These are phyloP conservation scores for Plasmodium blacklocki DNA, from an alignment of 169 alveolate species.

Conservation along the genomic window DNA sequence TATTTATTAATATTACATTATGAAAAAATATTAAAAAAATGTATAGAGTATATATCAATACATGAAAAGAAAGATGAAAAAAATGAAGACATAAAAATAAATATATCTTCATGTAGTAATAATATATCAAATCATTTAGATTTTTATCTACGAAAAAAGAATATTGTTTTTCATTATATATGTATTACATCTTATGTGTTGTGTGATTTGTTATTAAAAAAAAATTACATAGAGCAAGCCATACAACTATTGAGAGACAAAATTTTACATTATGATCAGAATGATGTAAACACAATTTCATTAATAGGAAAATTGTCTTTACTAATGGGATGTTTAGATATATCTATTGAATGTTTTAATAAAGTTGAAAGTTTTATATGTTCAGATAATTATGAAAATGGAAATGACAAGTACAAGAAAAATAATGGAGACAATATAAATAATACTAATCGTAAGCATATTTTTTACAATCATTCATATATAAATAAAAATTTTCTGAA, in stretches of 20 bases:
- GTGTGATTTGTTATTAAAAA: conserved; percentile 67
- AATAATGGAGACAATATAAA: not conserved
- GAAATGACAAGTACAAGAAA: not conserved
- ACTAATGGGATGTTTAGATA: conserved; percentile 48
- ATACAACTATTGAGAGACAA: conserved; percentile 41
- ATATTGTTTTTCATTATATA: conserved; percentile 28
- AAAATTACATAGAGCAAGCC: conserved; percentile 69
- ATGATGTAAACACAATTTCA: conserved; percentile 40
- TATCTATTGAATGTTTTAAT: conserved; percentile 23
- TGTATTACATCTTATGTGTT: conserved; percentile 37
- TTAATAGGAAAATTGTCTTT: conserved; percentile 54
- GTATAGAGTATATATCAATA: not conserved
- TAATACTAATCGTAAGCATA: not conserved
- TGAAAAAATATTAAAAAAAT: conserved; percentile 14
- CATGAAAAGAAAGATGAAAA: not conserved
- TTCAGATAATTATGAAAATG: not conserved
- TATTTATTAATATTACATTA: conserved; percentile 34
- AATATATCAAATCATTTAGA: not conserved
- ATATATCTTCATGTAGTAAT: not conserved
- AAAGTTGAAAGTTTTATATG: conserved; percentile 2
- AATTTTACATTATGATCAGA: conserved; percentile 36
- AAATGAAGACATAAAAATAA: not conserved
- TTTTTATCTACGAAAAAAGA: not conserved
- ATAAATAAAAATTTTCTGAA: conserved; percentile 19
- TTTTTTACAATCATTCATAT: not conserved